phyloP scores from a whole-genome alignment of 495 filamentous ascomycete genomes.

The Paragyromitra xinjiangensis region DNA sequence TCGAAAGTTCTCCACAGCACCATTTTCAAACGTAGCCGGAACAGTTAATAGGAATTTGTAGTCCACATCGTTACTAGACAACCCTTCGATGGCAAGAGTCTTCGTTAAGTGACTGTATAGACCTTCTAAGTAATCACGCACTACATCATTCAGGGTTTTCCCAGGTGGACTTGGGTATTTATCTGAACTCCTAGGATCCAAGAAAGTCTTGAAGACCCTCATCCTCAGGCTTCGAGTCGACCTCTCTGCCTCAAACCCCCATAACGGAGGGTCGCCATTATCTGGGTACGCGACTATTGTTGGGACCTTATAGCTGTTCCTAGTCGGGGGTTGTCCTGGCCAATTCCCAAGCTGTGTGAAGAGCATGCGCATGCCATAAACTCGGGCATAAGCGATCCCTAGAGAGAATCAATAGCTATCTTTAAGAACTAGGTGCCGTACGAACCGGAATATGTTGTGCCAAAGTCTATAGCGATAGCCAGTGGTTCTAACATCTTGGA shows the following conservation, averaged over 20 bases:
- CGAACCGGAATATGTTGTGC: conserved; percentile 37
- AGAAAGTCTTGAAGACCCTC: conserved; percentile 37
- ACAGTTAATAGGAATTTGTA: conserved; percentile 33
- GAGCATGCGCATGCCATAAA: conserved; percentile 1
- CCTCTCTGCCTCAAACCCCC: conserved; percentile 38
- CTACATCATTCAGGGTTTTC: conserved; percentile 17
- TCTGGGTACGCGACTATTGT: conserved; percentile 40
- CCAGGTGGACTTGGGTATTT: conserved; percentile 12
- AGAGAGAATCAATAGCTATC: neutral
- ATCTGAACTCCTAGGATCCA: conserved; percentile 19
- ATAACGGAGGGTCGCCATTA: conserved; percentile 7
- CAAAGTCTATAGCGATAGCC: conserved; percentile 38
- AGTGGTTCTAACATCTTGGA: conserved; percentile 16
- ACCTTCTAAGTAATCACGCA: conserved; percentile 40
- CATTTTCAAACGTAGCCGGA: conserved; percentile 25
- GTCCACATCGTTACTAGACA: neutral
- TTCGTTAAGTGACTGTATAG: conserved; percentile 30
- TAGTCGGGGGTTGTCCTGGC: conserved; percentile 29
- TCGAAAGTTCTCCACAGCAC: conserved; percentile 28
- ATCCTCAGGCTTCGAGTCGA: neutral
- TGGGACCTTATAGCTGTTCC: conserved; percentile 38
- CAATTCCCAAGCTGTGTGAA: conserved; percentile 28
- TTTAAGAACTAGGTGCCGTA: neutral
- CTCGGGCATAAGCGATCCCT: conserved; percentile 27
- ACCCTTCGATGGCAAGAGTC: neutral